Evolutionary conservation across 805 yeast species (phyloP), one percentile per base, ranked within the genome.

Genomic region (Monosporozyma yasuniensis): DNA sequence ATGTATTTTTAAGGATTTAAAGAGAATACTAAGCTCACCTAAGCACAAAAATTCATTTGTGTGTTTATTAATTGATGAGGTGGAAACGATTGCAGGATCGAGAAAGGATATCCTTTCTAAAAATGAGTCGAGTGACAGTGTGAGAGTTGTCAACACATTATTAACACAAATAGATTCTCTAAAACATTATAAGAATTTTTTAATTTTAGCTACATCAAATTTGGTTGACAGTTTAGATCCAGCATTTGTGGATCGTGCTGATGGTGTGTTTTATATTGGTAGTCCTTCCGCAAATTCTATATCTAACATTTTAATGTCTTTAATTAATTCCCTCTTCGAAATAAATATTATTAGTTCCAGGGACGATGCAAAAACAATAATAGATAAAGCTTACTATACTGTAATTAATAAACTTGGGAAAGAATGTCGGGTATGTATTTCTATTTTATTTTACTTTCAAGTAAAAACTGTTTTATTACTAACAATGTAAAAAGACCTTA

Each of bases 221-320:
- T 51, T 72, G 30, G 32, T 69, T 8, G 56, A 60, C 12, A 63
- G 70, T 2, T 57, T 74, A 25, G 78, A 74, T 58, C 59, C 66
- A 1, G 78, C 78, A 1, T 74, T 74, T 51, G 38, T 71, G 5
- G 78, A 74, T 58, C 59, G 78, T 42, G 70, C 71, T 4, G 77
- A 72, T 50, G 65, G 63, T 4, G 55, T 62, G 1, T 72, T 70
- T 49, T 56, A 53, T 39, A 60, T 73, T 4, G 65, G 67, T 2
- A 62, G 54, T 34, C 77, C 77, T 9, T 57, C 64, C n/a, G 45
- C 50, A 18, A 44, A 48, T 8, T 69, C 68, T 0, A 63, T 67
- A 3, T 55, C 52, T 23, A 53, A 56, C 34, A 72, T 72, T 14
- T 46, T 73, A 16, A 47, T 54, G 3, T 54, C 64, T 1, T 59